phyloP scores from a whole-genome alignment of 2,329 filamentous ascomycete species.

The Lasiodiplodia hormozganensis region DNA sequence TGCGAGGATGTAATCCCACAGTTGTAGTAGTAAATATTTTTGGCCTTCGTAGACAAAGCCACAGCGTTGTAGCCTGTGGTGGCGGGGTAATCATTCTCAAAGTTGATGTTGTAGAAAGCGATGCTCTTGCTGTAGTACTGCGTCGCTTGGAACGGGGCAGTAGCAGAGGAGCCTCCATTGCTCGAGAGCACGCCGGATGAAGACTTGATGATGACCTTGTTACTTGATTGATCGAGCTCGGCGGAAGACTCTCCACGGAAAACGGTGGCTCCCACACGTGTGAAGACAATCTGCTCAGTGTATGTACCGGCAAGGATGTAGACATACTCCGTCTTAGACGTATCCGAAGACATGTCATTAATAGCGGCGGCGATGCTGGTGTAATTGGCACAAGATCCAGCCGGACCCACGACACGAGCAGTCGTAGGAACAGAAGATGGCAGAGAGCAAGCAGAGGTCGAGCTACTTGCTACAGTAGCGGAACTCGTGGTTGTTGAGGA shows the following conservation, averaged over 20 bases:
- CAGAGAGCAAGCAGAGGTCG: background rate
- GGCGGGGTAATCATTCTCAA: conserved; percentile 1
- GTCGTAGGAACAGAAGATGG: conserved; percentile 3
- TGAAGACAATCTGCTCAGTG: background rate
- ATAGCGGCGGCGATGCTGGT: conserved; percentile 11
- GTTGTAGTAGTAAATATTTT: conserved; percentile 5
- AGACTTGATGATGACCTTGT: conserved; percentile 3
- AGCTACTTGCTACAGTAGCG: background rate
- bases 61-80: conserved; percentile 9
- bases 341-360: background rate
- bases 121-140: conserved; percentile 14
- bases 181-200: conserved; percentile 1
- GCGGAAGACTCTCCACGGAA: background rate
- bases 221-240: conserved; percentile 5
- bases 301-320: conserved; percentile 16
- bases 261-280: background rate
- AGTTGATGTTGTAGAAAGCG: conserved; percentile 17
- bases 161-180: conserved; percentile 1
- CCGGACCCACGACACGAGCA: conserved; percentile 7
- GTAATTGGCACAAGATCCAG: conserved; percentile 17
- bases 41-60: background rate
- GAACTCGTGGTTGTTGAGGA: background rate
- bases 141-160: conserved; percentile 11
- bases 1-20: conserved; percentile 12
- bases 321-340: conserved; percentile 9